Percentiles rank a stretch among this genome's conserved stretches.
phyloP scores from a whole-genome alignment of 2,329 filamentous ascomycete species.

The Trichoderma guizhouense region DNA sequence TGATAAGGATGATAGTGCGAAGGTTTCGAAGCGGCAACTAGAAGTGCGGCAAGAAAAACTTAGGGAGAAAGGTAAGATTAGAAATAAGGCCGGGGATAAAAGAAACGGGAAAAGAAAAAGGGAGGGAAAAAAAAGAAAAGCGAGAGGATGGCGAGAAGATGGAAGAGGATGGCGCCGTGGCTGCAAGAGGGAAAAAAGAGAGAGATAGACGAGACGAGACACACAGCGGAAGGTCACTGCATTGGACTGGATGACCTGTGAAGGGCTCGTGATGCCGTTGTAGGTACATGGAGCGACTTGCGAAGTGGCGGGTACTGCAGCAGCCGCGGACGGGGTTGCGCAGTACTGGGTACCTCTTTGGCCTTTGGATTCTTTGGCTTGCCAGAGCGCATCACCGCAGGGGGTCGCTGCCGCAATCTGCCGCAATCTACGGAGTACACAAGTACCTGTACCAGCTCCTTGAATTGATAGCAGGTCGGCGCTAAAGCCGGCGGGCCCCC shows the following conservation, averaged over 20 bases:
- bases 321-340: neutral
- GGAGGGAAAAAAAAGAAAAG: neutral
- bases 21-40: neutral
- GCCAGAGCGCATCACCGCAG: slow-evolving; percentile 14
- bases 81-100: neutral
- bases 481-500: slow-evolving; percentile 5
- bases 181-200: neutral
- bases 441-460: neutral
- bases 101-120: neutral
- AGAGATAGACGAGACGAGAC: slow-evolving; percentile 12
- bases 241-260: slow-evolving; percentile 14
- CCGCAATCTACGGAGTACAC: neutral
- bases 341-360: neutral
- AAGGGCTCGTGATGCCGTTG: slow-evolving; percentile 17
- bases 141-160: neutral
- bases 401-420: slow-evolving; percentile 4
- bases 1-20: slow-evolving; percentile 13
- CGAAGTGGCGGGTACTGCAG: neutral
- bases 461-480: neutral
- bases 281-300: neutral
- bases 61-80: neutral
- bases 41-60: neutral
- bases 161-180: slow-evolving; percentile 11
- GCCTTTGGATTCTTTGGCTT: neutral
- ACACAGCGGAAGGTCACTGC: slow-evolving; percentile 12